A percentile compares a stretch with the other conserved stretches of the same genome.
These are phyloP conservation scores for Pseudocercospora vitis DNA, from an alignment of 2,329 filamentous ascomycete genomes.

Conservation along the genomic window DNA sequence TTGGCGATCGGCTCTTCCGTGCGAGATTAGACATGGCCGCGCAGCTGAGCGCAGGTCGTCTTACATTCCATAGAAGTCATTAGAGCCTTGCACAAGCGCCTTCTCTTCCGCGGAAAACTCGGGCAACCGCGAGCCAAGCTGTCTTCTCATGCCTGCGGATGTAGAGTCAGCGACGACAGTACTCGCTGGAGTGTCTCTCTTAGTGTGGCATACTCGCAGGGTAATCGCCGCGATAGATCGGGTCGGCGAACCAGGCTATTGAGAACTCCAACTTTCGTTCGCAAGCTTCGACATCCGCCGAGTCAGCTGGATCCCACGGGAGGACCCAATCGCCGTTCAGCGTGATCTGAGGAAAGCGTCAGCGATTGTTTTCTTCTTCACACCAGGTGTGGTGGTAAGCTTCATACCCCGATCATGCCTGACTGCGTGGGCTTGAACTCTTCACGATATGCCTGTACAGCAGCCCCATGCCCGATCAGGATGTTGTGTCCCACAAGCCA, in stretches of 20 bases:
- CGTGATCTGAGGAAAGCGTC: constrained; percentile 57
- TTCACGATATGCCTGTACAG: constrained; percentile 78
- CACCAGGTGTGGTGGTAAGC: not conserved
- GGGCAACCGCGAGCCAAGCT: constrained; percentile 76
- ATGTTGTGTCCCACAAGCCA: constrained; percentile 83
- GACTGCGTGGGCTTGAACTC: constrained; percentile 72
- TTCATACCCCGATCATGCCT: constrained; percentile 66
- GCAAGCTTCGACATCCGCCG: constrained; percentile 71
- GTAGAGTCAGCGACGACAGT: constrained; percentile 9
- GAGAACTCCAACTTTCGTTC: constrained; percentile 83
- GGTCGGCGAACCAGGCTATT: constrained; percentile 86
- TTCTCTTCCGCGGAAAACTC: constrained; percentile 70
- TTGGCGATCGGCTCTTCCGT: constrained; percentile 8
- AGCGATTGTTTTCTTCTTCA: not conserved
- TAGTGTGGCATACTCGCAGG: constrained; percentile 59
- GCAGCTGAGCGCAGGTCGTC: constrained; percentile 10
- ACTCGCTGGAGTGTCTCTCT: constrained; percentile 8
- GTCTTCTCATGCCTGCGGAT: constrained; percentile 63
- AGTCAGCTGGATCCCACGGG: constrained; percentile 77
- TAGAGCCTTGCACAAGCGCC: constrained; percentile 76
- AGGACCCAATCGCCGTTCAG: constrained; percentile 72
- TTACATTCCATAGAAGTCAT: constrained; percentile 86
- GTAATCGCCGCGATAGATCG: constrained; percentile 80
- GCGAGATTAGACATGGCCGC: not conserved
- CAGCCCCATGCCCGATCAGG: constrained; percentile 74